These are phyloP conservation scores for Aspergillaceae sp. DNA, from an alignment of 2,329 filamentous ascomycete genomes.

Conservation along the genomic window DNA sequence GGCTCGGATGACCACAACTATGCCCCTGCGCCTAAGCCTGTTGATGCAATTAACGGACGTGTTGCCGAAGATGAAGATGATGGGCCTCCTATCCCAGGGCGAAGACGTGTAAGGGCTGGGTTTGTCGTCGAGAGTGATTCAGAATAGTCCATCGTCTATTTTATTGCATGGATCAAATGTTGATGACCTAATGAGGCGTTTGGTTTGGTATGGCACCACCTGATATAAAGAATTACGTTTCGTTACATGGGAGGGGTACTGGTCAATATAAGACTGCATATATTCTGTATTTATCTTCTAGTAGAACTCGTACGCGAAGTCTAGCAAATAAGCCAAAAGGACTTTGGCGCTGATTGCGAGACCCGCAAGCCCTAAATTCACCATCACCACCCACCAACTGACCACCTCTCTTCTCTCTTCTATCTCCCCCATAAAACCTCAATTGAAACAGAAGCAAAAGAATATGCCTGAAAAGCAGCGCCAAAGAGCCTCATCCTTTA, in stretches of 20 bases:
- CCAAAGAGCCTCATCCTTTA: constrained; percentile 9
- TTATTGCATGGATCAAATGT: background rate
- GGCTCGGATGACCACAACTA: constrained; percentile 1
- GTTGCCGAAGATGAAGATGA: constrained; percentile 24
- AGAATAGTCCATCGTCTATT: constrained; percentile 21
- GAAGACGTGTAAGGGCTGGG: constrained; percentile 29
- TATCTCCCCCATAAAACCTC: background rate
- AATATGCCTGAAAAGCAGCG: constrained; percentile 7
- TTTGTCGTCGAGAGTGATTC: constrained; percentile 39
- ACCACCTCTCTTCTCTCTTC: background rate
- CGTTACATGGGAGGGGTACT: background rate
- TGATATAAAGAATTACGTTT: background rate
- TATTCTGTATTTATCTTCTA: background rate
- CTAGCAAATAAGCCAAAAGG: background rate
- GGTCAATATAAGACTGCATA: background rate
- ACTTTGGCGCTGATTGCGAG: background rate
- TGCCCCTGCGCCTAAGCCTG: constrained; percentile 3
- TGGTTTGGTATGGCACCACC: background rate
- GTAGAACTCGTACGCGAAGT: background rate
- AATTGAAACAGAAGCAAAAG: no score
- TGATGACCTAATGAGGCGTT: constrained; percentile 25
- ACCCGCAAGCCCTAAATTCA: background rate
- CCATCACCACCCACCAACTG: background rate
- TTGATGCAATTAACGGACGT: constrained; percentile 1
- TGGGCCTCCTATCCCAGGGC: constrained; percentile 19